Conservation (phyloP, 2,329 filamentous ascomycete genomes). For the Fusarium sp. region DNA sequence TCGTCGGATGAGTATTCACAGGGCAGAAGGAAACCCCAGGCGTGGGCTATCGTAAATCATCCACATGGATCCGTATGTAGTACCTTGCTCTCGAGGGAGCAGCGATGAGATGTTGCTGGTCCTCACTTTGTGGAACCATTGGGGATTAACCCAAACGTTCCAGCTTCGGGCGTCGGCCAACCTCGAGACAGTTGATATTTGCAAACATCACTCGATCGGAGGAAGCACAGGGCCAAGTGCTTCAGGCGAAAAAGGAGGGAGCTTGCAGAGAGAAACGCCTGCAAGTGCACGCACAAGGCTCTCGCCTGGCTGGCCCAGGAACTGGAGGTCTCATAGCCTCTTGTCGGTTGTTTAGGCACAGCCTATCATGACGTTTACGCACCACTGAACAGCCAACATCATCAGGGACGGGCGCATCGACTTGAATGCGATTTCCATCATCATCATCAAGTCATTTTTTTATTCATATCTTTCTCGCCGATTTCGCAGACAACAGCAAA, state of each 20-base stretch:
- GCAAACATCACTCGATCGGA: slow-evolving; percentile 24
- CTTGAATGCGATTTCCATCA: background rate
- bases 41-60: slow-evolving; percentile 50
- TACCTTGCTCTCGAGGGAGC: slow-evolving; percentile 40
- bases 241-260: slow-evolving; percentile 13
- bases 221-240: slow-evolving; percentile 15
- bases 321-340: slow-evolving; percentile 12
- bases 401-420: slow-evolving; percentile 1
- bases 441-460: background rate
- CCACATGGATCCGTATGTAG: slow-evolving; percentile 53
- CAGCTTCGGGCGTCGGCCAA: slow-evolving; percentile 19
- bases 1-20: slow-evolving; percentile 14
- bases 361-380: slow-evolving; percentile 10
- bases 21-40: slow-evolving; percentile 22
- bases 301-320: slow-evolving; percentile 14
- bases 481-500: slow-evolving; percentile 20
- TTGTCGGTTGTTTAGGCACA: slow-evolving; percentile 19
- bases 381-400: slow-evolving; percentile 6
- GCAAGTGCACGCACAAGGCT: slow-evolving; percentile 44
- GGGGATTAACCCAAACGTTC: slow-evolving; percentile 41
- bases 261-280: slow-evolving; percentile 29
- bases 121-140: slow-evolving; percentile 37
- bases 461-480: slow-evolving; percentile 6
- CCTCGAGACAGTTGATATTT: slow-evolving; percentile 35
- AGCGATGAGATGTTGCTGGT: slow-evolving; percentile 27